Base-by-base conservation (phyloP, 129 eudicot species). In the Centaurea solstitialis region DNA sequence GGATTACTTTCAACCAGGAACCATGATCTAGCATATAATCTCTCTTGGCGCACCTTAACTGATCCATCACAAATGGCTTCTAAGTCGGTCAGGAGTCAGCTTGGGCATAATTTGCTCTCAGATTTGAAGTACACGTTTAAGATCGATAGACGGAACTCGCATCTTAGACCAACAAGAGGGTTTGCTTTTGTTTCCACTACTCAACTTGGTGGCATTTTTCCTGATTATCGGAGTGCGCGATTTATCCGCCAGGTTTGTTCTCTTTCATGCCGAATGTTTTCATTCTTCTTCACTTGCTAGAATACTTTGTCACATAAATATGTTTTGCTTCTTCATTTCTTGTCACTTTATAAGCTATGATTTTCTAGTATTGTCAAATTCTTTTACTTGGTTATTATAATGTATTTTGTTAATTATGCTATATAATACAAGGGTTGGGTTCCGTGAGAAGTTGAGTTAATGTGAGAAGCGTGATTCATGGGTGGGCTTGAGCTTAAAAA, bases 111-210 rank as follows among this genome's bases (percentile, higher is more conserved):
- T 80, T 81, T 91, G 71, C 77, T 86, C 71, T 94, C 99, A 18
- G 89, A 93, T 64, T 22, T 92, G 79, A 94, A 90, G 86, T 94
- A 94, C 79, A 89, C 93, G 7, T 92, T 76, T 75, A 94, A 87
- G 80, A 50, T 92, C 39, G 99, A 94, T 79, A 79, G 65, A 69
- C 87, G 99, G 78, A 86, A 94, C 83, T 94, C 99, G 47, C 75
- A 93, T 81, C 24, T 91, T 76, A 86, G 99, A 85, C 99, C 99
- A 39, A 94, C 97, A 68, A 80, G 85, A 74, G 99, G 99, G 57
- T 88, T 82, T 90, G 97, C 94, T 76, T 92, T 92, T 76, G 90
- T 89, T 77, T 89, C 93, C 82, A 85, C 91, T 77, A 78, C 99
- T 73, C 96, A 90, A 80, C 68, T 94, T 68, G 90, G 97, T 81